Evolutionary conservation across 2,329 filamentous ascomycete genomes (phyloP).

Genomic region (Atkinsonella hypoxylon): DNA sequence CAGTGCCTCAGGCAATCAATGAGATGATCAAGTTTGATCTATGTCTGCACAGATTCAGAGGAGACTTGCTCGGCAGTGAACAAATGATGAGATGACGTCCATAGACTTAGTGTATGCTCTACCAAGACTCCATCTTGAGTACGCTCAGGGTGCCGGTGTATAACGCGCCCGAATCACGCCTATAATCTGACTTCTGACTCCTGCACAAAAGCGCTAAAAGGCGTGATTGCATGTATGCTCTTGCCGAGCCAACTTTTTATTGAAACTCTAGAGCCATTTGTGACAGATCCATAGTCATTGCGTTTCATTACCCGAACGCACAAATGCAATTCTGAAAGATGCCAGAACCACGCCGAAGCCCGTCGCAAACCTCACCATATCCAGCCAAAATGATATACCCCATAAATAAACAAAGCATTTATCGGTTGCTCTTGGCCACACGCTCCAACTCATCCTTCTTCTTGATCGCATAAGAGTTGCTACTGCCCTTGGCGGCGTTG

Average conservation of each 20-base stretch:
- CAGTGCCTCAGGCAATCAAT: neutral
- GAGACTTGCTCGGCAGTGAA: too few relatives aligned
- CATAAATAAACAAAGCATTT: slow-evolving; percentile 39
- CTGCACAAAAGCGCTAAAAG: neutral
- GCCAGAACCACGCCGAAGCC: slow-evolving; percentile 32
- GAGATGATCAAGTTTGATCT: neutral
- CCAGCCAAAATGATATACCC: slow-evolving; percentile 5
- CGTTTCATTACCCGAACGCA: slow-evolving; percentile 35
- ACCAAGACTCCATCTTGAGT: too few relatives aligned
- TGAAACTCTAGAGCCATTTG: slow-evolving; percentile 30
- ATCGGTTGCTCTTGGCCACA: slow-evolving; percentile 99
- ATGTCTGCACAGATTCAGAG: too few relatives aligned
- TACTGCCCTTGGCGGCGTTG: slow-evolving; percentile 99
- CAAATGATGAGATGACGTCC: too few relatives aligned
- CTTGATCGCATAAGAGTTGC: slow-evolving; percentile 99
- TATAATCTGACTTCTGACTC: too few relatives aligned
- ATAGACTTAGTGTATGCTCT: neutral
- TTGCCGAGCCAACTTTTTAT: slow-evolving; percentile 30
- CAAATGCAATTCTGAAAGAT: slow-evolving; percentile 35
- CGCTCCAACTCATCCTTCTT: slow-evolving; percentile 99
- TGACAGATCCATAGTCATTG: slow-evolving; percentile 28
- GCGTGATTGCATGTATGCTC: slow-evolving; percentile 22
- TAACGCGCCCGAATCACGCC: too few relatives aligned
- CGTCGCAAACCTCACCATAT: slow-evolving; percentile 19
- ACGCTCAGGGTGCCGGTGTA: too few relatives aligned